Percentiles rank a stretch among this genome's conserved stretches.
phyloP scores from a whole-genome alignment of 2,329 filamentous ascomycete species.

The Fusarium nanum region DNA sequence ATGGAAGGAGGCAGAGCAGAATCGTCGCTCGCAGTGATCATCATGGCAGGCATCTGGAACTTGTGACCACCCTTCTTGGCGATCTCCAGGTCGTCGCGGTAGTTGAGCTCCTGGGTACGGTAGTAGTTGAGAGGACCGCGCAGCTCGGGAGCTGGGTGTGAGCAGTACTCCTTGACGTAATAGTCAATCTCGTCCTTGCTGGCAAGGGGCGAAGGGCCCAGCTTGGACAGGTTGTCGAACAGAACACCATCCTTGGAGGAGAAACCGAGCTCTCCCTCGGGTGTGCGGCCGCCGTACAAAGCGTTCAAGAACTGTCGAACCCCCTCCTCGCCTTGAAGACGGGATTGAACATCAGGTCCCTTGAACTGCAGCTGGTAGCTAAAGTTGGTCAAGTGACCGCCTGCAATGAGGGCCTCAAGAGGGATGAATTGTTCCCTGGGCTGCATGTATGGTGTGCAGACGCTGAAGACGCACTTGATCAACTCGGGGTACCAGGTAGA shows the following conservation, averaged over 20 bases:
- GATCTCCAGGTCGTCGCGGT: slow-evolving; percentile 76
- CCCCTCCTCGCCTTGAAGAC: slow-evolving; percentile 67
- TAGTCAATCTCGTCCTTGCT: slow-evolving; percentile 77
- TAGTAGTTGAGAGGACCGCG: slow-evolving; percentile 92
- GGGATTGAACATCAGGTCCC: slow-evolving; percentile 72
- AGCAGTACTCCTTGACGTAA: slow-evolving; percentile 78
- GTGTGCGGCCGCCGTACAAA: slow-evolving; percentile 74
- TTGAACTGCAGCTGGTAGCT: slow-evolving; percentile 86
- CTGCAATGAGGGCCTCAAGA: slow-evolving; percentile 69
- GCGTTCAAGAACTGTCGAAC: slow-evolving; percentile 77
- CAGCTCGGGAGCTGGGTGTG: slow-evolving; percentile 68
- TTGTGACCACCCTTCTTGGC: slow-evolving; percentile 64
- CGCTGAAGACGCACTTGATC: slow-evolving; percentile 78
- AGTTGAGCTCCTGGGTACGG: slow-evolving; percentile 77
- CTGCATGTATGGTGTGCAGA: slow-evolving; percentile 80
- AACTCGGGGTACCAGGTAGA: slow-evolving; percentile 79
- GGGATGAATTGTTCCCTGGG: slow-evolving; percentile 65
- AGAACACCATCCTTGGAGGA: slow-evolving; percentile 70
- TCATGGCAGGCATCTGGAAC: slow-evolving; percentile 75
- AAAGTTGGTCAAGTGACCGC: slow-evolving; percentile 72
- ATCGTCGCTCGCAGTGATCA: slow-evolving; percentile 79
- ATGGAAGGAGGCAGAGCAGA: slow-evolving; percentile 77
- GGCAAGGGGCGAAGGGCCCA: slow-evolving; percentile 70
- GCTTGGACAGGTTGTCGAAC: slow-evolving; percentile 69
- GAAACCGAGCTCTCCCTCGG: slow-evolving; percentile 68